Evolutionary conservation across 2,329 filamentous ascomycete genomes (phyloP), one percentile per base, ranked within the genome.

Genomic region (Parascedosporium putredinis): DNA sequence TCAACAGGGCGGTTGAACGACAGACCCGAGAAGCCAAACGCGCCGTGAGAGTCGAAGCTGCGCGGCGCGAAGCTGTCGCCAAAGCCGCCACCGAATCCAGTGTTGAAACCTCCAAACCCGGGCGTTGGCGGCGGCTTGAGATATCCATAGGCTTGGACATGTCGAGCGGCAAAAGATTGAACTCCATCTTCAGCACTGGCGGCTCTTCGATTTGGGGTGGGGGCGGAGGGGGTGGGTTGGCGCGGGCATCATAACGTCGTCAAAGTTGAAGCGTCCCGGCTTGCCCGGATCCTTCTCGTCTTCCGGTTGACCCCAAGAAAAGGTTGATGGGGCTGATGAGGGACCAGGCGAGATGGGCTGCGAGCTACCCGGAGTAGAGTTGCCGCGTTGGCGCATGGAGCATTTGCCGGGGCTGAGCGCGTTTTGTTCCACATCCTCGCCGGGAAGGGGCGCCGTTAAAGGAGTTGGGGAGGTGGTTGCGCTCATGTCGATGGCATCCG

Each of bases 241-340:
- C n/a, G 42, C 8, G 20, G 38, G 47, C 8, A 50, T 16, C 16
- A 25, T 34, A n/a, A 45, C 18, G 18, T 43, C 33, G 18, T 63
- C 60, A 36, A 68, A 58, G 47, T 67, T 65, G 51, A 74, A 73
- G 3, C 66, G 66, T 14, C 65, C 65, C 45, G 64, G 64, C 27
- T 62, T 67, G 25, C 65, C 64, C 4, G 59, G 60, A 42, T 69
- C 67, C n/a, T 62, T 60, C 27, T 68, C 66, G 43, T 72, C 69
- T 46, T 74, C 71, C 46, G 69, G 66, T 51, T 75, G 70, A 7
- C 70, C 68, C 78, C 80, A 84, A 1, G 76, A 75, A 50, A 79
- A 76, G 48, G 69, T 79, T 7, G 79, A 78, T 1, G 83, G 83
- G 2, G 83, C 82, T 2, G 82, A 85, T 1, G 81, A 83, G 9